Base-by-base conservation (phyloP, 257 asterid species). In the Primulina eburnea region DNA sequence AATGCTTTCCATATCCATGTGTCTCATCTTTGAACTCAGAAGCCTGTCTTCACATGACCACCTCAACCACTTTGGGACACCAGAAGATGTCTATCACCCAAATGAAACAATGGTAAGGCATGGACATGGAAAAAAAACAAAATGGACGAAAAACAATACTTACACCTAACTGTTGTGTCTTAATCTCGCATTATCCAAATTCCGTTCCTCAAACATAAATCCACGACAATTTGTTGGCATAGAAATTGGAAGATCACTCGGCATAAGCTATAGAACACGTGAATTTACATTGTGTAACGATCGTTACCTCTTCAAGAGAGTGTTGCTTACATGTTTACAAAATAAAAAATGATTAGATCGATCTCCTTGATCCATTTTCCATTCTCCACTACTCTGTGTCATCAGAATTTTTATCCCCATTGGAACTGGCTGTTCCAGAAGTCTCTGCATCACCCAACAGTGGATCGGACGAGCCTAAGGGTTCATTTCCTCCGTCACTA, bases 391-490 rank as follows among this genome's bases (percentile, higher is more conserved):
- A 69, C 67, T 81, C 34, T 11, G 72, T 32, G 62, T 76, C 72
- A 69, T 82, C 86, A 7, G 82, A 69, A 71, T 71, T 79, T 76
- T 76, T 82, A 82, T 83, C 83, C 68, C 78, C 82, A 61, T 66
- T 66, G 6, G 75, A 75, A n/a, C 38, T 74, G 47, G 75, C 71
- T 24, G 7, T 68, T 55, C 40, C 85, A 64, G 85, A 79, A 64
- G 65, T 58, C 50, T 76, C 85, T 6, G 24, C 37, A 32, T 74
- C 80, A 76, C 59, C 82, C 17, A 73, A 26, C 38, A 65, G 76
- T 21, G 76, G 66, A 72, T 77, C 63, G 6, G 85, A 73, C n/a
- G 82, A 78, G 53, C 74, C 77, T 35, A 74, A 50, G 50, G 75
- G 60, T 38, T 77, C 75, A 69, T 79, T 81, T 0, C 66, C 73